Evolutionary conservation across 352 stramenopile genomes (phyloP).

Genomic region (Thraustotheca clavata): DNA sequence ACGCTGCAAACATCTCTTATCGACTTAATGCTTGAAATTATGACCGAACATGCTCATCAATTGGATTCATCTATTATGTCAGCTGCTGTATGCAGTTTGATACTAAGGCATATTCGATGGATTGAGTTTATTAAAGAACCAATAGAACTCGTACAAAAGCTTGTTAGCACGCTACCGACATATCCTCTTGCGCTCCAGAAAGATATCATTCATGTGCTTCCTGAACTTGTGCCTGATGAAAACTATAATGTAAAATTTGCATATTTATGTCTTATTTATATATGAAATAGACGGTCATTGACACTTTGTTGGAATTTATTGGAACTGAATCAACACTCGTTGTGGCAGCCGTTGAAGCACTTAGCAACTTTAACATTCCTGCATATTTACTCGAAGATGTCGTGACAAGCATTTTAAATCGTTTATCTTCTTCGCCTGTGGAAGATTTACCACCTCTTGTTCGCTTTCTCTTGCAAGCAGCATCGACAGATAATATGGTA

Average conservation of each 20-base stretch:
- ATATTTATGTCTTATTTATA: slow-evolving; percentile 1
- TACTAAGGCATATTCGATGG: slow-evolving; percentile 54
- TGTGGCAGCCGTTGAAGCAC: slow-evolving; percentile 46
- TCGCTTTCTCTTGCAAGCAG: slow-evolving; percentile 52
- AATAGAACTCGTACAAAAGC: slow-evolving; percentile 39
- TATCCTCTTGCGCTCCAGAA: slow-evolving; percentile 39
- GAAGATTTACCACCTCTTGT: slow-evolving; percentile 45
- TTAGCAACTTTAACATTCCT: slow-evolving; percentile 52
- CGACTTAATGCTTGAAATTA: slow-evolving; percentile 45
- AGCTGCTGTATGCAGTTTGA: slow-evolving; percentile 47
- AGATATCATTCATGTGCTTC: slow-evolving; percentile 63
- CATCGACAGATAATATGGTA: slow-evolving; percentile 29
- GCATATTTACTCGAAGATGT: slow-evolving; percentile 34
- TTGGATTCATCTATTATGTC: slow-evolving; percentile 34
- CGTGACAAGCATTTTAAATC: slow-evolving; percentile 36
- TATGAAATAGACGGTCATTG: slow-evolving; percentile 31
- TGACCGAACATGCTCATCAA: slow-evolving; percentile 33
- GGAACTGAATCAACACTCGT: slow-evolving; percentile 37
- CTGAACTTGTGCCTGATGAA: slow-evolving; percentile 47
- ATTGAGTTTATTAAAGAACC: slow-evolving; percentile 45
- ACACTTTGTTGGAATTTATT: slow-evolving; percentile 47
- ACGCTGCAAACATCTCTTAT: slow-evolving; percentile 36
- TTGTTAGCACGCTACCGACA: slow-evolving; percentile 35
- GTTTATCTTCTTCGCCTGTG: slow-evolving; percentile 39
- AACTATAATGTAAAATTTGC: slow-evolving; percentile 27